phyloP scores from a whole-genome alignment of 2,329 filamentous ascomycete species.

The Talaromyces sp. region DNA sequence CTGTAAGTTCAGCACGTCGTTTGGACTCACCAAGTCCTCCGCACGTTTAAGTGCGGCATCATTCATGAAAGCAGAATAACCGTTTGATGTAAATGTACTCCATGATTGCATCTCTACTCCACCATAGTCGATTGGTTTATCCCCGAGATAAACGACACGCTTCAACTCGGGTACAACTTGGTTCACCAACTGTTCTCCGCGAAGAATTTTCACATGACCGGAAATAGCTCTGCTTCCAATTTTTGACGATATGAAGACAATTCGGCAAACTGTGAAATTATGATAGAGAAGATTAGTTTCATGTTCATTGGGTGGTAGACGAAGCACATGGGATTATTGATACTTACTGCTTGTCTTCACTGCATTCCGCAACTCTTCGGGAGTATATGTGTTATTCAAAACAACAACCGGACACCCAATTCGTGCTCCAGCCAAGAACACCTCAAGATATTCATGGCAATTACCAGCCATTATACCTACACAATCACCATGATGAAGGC shows the following conservation, averaged over 20 bases:
- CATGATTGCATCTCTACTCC: not conserved
- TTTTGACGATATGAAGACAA: slow-evolving; percentile 27
- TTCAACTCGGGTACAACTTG: slow-evolving; percentile 15
- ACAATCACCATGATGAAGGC: slow-evolving; percentile 67
- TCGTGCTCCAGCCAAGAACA: slow-evolving; percentile 54
- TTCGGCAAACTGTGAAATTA: slow-evolving; percentile 23
- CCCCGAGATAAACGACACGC: slow-evolving; percentile 14
- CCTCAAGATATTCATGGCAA: slow-evolving; percentile 57
- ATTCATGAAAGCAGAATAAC: not conserved
- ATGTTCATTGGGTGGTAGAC: not conserved
- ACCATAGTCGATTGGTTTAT: not conserved
- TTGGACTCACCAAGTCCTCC: slow-evolving; percentile 58
- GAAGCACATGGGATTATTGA: not conserved
- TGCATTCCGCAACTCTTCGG: slow-evolving; percentile 25
- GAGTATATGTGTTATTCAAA: slow-evolving; percentile 37
- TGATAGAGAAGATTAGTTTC: too few relatives aligned
- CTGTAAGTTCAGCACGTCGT: slow-evolving; percentile 70
- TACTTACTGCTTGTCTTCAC: slow-evolving; percentile 22
- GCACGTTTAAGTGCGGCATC: not conserved
- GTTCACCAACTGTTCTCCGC: not conserved
- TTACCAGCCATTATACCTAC: slow-evolving; percentile 70
- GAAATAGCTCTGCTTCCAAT: slow-evolving; percentile 24
- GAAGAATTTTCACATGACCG: slow-evolving; percentile 23
- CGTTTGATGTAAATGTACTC: not conserved
- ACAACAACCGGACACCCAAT: slow-evolving; percentile 37